A percentile compares a stretch with the other conserved stretches of the same genome.
Conservation (phyloP, 345 rosid genomes). For the Ailanthus altissimus region DNA sequence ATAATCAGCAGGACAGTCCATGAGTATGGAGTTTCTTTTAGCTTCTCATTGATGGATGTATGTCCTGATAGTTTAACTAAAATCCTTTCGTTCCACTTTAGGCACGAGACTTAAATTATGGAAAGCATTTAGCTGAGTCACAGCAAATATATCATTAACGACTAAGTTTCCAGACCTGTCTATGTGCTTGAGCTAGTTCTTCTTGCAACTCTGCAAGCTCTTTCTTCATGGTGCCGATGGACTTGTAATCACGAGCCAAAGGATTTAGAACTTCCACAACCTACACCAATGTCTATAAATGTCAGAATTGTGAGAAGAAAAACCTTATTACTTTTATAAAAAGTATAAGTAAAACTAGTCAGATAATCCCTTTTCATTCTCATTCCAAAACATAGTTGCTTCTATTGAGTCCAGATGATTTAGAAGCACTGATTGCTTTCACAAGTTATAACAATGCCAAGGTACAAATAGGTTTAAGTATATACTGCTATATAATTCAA, state of each 20-base stretch:
- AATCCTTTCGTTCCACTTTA: background rate
- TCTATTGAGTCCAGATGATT: background rate
- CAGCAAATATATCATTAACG: background rate
- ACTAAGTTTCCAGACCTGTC: slow-evolving; percentile 53
- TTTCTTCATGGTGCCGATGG: slow-evolving; percentile 86
- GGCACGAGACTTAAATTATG: background rate
- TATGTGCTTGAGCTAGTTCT: slow-evolving; percentile 81
- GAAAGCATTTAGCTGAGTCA: background rate
- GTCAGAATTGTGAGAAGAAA: slow-evolving; percentile 15
- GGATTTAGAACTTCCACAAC: slow-evolving; percentile 98
- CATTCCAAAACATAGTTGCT: background rate
- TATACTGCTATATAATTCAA: background rate
- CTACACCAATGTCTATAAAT: slow-evolving; percentile 35
- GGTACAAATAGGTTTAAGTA: background rate
- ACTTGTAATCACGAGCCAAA: slow-evolving; percentile 93
- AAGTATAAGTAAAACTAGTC: background rate
- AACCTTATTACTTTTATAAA: slow-evolving; percentile 1
- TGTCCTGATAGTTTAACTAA: background rate
- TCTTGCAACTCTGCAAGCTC: slow-evolving; percentile 90
- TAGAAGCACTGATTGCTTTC: background rate
- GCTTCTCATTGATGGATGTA: background rate
- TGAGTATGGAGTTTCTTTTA: background rate
- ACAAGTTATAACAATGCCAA: background rate
- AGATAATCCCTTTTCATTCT: background rate
- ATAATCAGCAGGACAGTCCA: background rate